A percentile compares a stretch with the other conserved stretches of the same genome.
These are phyloP conservation scores for Voacanga thouarsii DNA, from an alignment of 257 asterid genomes.

Conservation along the genomic window DNA sequence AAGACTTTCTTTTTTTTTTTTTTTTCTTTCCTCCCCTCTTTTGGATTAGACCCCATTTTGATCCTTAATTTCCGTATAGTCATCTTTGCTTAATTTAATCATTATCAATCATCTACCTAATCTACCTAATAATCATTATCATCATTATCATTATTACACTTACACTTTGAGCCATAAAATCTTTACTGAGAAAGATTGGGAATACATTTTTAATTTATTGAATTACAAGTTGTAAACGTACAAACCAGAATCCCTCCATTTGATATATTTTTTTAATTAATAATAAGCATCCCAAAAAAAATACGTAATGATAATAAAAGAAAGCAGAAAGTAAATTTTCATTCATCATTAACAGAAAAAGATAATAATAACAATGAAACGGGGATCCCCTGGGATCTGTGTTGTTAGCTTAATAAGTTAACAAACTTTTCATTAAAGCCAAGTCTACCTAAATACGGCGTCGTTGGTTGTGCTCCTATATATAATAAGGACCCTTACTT, in stretches of 20 bases:
- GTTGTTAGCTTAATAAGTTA: constrained; percentile 27
- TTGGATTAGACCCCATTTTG: constrained; percentile 15
- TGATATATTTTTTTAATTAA: no score
- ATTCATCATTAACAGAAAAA: neutral
- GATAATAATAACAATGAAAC: constrained; percentile 15
- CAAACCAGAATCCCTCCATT: no score
- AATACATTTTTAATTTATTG: no score
- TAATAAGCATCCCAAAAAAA: no score
- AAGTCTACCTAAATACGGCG: constrained; percentile 64
- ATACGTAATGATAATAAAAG: neutral
- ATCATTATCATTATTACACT: constrained; percentile 9
- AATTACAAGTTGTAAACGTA: no score
- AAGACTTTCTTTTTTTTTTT: neutral
- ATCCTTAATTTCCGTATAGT: constrained; percentile 11
- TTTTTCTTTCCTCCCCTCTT: no score
- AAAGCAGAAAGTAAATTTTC: neutral
- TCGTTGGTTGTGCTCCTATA: constrained; percentile 17
- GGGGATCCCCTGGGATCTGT: constrained; percentile 20
- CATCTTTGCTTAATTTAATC: neutral
- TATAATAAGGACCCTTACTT: constrained; percentile 37
- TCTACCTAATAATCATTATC: neutral
- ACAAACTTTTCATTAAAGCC: constrained; percentile 24
- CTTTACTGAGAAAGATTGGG: no score
- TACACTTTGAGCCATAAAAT: neutral
- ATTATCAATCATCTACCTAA: constrained; percentile 6